Percentiles rank a stretch among this genome's conserved stretches.
Evolutionary conservation across 192 early-diverging fungal species (phyloP).

Genomic region (Linnemannia zychae): DNA sequence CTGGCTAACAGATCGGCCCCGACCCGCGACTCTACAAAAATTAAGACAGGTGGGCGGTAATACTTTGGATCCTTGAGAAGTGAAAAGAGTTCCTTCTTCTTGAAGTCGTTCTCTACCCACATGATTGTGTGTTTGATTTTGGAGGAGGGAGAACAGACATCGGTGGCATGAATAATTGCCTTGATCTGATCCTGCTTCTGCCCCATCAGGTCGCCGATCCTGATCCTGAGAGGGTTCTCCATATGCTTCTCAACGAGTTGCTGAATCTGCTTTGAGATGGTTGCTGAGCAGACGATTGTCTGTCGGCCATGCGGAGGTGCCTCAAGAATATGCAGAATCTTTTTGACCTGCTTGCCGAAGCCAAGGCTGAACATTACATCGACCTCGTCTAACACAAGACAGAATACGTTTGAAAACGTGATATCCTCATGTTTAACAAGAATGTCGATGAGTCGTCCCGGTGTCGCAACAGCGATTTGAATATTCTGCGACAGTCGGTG

Average conservation of each 20-base stretch:
- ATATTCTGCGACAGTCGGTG: constrained; percentile 66
- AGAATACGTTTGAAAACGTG: constrained; percentile 55
- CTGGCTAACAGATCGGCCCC: constrained; percentile 66
- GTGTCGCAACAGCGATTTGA: constrained; percentile 70
- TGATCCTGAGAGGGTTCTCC: constrained; percentile 49
- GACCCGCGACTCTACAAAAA: constrained; percentile 68
- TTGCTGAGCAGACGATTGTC: constrained; percentile 67
- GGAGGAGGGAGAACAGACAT: constrained; percentile 41
- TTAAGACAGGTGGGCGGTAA: constrained; percentile 62
- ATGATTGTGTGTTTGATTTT: constrained; percentile 67
- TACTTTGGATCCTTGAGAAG: constrained; percentile 67
- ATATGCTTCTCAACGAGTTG: constrained; percentile 30
- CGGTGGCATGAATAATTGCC: neutral
- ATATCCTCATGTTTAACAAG: constrained; percentile 51
- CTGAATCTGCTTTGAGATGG: constrained; percentile 54
- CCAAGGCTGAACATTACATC: constrained; percentile 72
- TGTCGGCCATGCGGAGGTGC: constrained; percentile 54
- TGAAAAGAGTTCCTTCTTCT: constrained; percentile 67
- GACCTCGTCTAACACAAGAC: constrained; percentile 69
- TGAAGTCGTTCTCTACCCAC: constrained; percentile 69
- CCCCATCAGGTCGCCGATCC: constrained; percentile 37
- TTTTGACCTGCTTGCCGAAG: constrained; percentile 63
- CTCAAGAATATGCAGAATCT: constrained; percentile 57
- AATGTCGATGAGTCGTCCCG: constrained; percentile 67
- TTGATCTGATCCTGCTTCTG: neutral